A percentile compares a stretch with the other conserved stretches of the same genome.
phyloP scores from a whole-genome alignment of 768 basidiomycete species.

The Russula dissimulans region DNA sequence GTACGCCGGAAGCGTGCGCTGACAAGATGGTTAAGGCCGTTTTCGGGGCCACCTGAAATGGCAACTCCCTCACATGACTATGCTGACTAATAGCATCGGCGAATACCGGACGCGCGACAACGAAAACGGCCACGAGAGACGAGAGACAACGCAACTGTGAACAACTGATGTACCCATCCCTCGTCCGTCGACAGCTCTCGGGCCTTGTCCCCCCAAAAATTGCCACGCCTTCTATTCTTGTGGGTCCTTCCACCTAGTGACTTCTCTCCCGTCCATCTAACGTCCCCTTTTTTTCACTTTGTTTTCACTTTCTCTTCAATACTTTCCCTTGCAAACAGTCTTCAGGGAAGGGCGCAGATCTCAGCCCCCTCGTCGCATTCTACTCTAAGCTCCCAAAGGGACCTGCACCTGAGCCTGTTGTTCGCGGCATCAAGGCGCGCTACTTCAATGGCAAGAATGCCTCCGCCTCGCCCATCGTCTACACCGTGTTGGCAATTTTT shows the following conservation, averaged over 20 bases:
- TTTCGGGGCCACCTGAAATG: too few species aligned
- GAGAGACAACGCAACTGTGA: neutral
- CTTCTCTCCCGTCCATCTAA: neutral
- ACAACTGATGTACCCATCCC: conserved; percentile 62
- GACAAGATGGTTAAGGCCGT: too few species aligned
- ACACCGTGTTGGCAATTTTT: conserved; percentile 57
- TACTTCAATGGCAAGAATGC: conserved; percentile 86
- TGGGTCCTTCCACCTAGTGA: conserved; percentile 31
- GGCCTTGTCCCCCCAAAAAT: conserved; percentile 91
- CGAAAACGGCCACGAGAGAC: neutral
- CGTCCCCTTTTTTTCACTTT: neutral
- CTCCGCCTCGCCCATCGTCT: conserved; percentile 57
- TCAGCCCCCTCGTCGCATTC: conserved; percentile 83
- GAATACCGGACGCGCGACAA: neutral
- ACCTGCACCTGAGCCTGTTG: conserved; percentile 46
- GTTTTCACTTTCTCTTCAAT: neutral
- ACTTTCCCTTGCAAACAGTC: conserved; percentile 37
- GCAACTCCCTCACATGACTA: neutral
- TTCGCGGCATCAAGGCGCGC: conserved; percentile 63
- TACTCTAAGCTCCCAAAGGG: conserved; percentile 97
- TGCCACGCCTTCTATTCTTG: conserved; percentile 82
- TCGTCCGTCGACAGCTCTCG: conserved; percentile 76
- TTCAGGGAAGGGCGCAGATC: conserved; percentile 70
- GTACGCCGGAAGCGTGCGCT: too few species aligned
- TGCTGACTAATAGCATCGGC: neutral